Conservation (phyloP, 352 stramenopile species). For the Albugo laibachii region DNA sequence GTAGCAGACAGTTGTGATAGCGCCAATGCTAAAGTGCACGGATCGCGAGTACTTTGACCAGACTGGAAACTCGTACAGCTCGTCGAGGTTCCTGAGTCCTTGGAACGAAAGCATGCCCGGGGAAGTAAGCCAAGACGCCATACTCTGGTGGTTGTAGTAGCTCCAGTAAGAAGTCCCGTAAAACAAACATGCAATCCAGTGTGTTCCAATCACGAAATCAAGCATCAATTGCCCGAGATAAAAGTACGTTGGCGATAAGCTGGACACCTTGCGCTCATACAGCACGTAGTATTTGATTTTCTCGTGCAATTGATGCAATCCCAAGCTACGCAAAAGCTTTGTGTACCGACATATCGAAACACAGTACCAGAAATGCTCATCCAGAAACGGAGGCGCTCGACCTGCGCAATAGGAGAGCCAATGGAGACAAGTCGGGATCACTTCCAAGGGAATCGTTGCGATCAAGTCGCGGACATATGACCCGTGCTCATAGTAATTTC, state of each 20-base stretch:
- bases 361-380: constrained; percentile 19
- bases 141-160: neutral
- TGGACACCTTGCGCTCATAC: constrained; percentile 22
- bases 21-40: constrained; percentile 48
- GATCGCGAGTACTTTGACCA: constrained; percentile 22
- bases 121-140: constrained; percentile 10
- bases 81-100: constrained; percentile 9
- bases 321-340: constrained; percentile 24
- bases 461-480: constrained; percentile 14
- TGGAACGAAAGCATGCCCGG: constrained; percentile 27
- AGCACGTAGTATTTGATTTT: constrained; percentile 26
- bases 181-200: constrained; percentile 35
- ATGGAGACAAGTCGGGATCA: constrained; percentile 14
- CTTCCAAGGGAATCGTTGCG: constrained; percentile 13
- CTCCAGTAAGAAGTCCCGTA: constrained; percentile 30
- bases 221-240: constrained; percentile 26
- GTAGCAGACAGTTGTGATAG: constrained; percentile 59
- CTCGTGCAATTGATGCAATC: constrained; percentile 23
- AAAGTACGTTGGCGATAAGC: constrained; percentile 6
- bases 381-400: constrained; percentile 6
- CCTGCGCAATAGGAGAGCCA: constrained; percentile 5
- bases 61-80: constrained; percentile 18
- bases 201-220: constrained; percentile 24
- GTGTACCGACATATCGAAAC: constrained; percentile 28
- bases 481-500: constrained; percentile 16